Evolutionary conservation across 2,329 filamentous ascomycete genomes (phyloP).

Genomic region (Talaromyces funiculosus): DNA sequence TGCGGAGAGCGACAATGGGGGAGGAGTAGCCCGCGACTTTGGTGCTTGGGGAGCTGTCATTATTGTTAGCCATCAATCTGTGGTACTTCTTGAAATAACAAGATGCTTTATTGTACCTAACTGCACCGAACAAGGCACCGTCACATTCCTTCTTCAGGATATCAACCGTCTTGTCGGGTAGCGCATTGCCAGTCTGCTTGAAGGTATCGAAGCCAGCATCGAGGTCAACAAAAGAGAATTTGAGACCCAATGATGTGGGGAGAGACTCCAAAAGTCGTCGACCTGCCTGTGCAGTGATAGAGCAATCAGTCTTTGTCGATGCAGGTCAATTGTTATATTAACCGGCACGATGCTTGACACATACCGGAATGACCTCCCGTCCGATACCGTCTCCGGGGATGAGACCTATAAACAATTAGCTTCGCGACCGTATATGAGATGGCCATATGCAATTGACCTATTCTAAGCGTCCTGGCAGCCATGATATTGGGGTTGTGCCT

Average conservation of each 20-base stretch:
- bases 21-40: constrained; percentile 93
- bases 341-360: neutral
- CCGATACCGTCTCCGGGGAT: constrained; percentile 98
- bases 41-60: constrained; percentile 71
- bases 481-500: constrained; percentile 31
- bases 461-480: constrained; percentile 62
- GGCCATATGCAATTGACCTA: constrained; percentile 49
- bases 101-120: constrained; percentile 51
- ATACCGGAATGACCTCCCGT: constrained; percentile 87
- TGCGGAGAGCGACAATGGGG: constrained; percentile 93
- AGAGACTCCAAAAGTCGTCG: constrained; percentile 88
- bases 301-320: neutral
- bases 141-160: constrained; percentile 87
- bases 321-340: constrained; percentile 11
- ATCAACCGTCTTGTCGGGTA: constrained; percentile 87
- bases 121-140: constrained; percentile 92
- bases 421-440: constrained; percentile 11
- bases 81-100: neutral
- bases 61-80: neutral
- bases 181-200: constrained; percentile 77
- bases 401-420: constrained; percentile 52
- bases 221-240: constrained; percentile 91
- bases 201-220: constrained; percentile 92
- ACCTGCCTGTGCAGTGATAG: constrained; percentile 58
- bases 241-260: constrained; percentile 80